These are phyloP conservation scores for Ophiocordyceps camponoti-floridani DNA, from an alignment of 2,329 filamentous ascomycete genomes.

Conservation along the genomic window DNA sequence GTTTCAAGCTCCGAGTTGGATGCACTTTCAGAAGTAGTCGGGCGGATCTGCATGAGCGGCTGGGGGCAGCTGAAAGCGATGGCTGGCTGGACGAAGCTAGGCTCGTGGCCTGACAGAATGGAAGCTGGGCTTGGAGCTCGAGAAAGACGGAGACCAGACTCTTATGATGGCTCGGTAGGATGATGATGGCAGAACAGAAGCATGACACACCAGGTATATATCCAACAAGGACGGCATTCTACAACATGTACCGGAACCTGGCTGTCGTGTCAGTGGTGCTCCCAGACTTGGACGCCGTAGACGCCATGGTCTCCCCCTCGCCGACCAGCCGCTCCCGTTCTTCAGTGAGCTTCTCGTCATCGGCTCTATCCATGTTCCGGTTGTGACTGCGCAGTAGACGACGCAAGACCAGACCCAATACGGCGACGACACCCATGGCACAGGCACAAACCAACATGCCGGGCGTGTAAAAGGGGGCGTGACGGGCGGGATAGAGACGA, in stretches of 20 bases:
- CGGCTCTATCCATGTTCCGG: conserved; percentile 18
- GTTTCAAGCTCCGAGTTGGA: conserved; percentile 15
- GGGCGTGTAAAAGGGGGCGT: conserved; percentile 41
- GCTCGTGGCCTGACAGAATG: too few relatives aligned
- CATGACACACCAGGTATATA: not conserved
- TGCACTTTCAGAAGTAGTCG: conserved; percentile 8
- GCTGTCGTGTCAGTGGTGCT: conserved; percentile 3
- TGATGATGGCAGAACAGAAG: not conserved
- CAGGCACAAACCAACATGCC: conserved; percentile 46
- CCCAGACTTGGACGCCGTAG: not conserved
- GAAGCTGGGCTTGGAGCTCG: too few relatives aligned
- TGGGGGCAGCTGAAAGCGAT: too few relatives aligned
- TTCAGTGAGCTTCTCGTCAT: conserved; percentile 7
- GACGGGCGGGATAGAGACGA: conserved; percentile 40
- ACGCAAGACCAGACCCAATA: conserved; percentile 34
- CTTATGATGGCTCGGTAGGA: not conserved
- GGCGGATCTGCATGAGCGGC: too few relatives aligned
- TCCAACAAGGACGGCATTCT: not conserved
- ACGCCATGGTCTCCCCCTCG: conserved; percentile 7
- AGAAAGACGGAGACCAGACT: too few relatives aligned
- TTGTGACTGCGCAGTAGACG: conserved; percentile 35
- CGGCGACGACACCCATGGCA: conserved; percentile 44
- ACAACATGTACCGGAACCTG: conserved; percentile 30
- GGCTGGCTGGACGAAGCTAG: too few relatives aligned
- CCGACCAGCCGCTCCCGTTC: conserved; percentile 24